Base-by-base conservation (phyloP, 2,329 filamentous ascomycete species). In the Aspergillus amoenus region DNA sequence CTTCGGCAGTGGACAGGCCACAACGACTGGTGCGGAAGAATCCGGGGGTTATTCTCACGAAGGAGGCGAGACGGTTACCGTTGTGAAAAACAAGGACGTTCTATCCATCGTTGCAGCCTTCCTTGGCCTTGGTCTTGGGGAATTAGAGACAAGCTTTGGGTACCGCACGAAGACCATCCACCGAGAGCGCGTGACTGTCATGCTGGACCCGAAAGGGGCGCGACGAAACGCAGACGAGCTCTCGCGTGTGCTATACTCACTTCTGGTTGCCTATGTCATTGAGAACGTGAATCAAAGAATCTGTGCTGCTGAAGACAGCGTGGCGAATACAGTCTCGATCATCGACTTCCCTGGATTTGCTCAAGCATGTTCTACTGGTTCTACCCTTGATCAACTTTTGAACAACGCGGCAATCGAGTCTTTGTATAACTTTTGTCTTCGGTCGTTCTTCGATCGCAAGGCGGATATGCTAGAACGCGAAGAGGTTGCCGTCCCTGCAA, bases 101-200 rank as follows among this genome's bases (percentile, higher is more conserved):
- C 81, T 99, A 6, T 82, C 81, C 43, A 91, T 93, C 47, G 83
- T 99, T 53, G 93, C 94, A 11, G 93, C 93, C n/a, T 99, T 99
- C 80, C 80, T 99, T 2, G 94, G 94, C 46, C 88, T 99, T 6
- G 85, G 87, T 66, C 84, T 88, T 9, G 81, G 85, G 48, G 91
- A 96, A 59, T 81, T 99, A 5, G 93, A 99, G 76, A 87, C 84
- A 40, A 96, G 91, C 30, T 81, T 99, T 57, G 91, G 93, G 3
- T 96, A 97, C 81, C 95, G 96, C 78, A 97, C 92, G 18, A 97
- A 96, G 81, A 97, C 94, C 65, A 88, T 99, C 56, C 90, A 95
- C 70, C 89, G 92, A 62, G 94, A 99, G 79, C 88, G 94, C 54
- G 94, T 99, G n/a, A 99, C 94, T 0, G 90, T 99, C 63, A 96